Evolutionary conservation across 2,329 filamentous ascomycete genomes (phyloP).

Genomic region (Ilyonectria robusta): DNA sequence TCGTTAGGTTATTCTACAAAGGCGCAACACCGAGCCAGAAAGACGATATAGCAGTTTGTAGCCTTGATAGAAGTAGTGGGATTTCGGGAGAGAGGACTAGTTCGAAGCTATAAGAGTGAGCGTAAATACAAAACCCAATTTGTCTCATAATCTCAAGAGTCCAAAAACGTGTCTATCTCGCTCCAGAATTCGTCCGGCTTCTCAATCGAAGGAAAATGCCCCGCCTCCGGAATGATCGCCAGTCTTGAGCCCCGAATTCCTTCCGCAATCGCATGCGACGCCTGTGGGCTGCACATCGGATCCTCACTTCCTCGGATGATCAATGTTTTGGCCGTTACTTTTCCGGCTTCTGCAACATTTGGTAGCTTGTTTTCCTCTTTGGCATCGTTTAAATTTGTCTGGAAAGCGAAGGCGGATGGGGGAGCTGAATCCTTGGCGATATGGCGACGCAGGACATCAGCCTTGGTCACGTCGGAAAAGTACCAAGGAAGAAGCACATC

Average conservation of each 20-base stretch:
- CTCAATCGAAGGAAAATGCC: conserved; percentile 15
- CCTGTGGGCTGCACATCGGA: conserved; percentile 17
- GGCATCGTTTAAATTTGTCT: conserved; percentile 9
- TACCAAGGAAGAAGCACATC: conserved; percentile 17
- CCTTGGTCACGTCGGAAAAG: conserved; percentile 8
- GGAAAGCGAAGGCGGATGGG: conserved; percentile 7
- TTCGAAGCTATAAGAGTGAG: no score
- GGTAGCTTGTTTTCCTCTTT: conserved; percentile 11
- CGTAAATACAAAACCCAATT: no score
- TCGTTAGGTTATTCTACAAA: no score
- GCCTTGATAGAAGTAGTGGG: no score
- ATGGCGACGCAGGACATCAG: not conserved
- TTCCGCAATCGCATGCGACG: not conserved
- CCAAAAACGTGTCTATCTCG: not conserved
- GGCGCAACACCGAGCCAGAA: no score
- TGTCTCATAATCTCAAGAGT: not conserved
- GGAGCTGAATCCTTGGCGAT: not conserved
- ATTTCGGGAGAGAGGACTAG: no score
- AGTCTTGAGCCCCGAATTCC: conserved; percentile 7
- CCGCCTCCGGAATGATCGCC: conserved; percentile 1
- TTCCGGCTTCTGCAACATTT: conserved; percentile 13
- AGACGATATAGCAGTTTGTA: no score
- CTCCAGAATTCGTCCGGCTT: not conserved
- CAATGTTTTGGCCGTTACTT: conserved; percentile 18
- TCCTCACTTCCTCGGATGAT: conserved; percentile 18